Conservation (phyloP, 768 basidiomycete species). For the Boletus eberwhitei region DNA sequence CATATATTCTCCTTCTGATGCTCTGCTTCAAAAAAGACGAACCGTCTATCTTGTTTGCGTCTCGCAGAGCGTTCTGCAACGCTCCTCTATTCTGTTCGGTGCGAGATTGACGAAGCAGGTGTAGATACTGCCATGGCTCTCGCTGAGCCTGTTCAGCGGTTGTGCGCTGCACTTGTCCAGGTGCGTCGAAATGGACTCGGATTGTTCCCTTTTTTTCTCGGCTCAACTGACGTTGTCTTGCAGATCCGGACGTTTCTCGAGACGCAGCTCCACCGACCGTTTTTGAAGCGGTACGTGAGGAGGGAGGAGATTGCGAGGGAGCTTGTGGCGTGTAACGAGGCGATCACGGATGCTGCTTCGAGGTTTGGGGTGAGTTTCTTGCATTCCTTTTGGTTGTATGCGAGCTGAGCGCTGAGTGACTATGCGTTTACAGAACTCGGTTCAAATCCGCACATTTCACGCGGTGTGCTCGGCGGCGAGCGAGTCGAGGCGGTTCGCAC, state of each 20-base stretch:
- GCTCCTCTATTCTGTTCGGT: conserved; percentile 58
- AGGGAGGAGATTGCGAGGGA: conserved; percentile 62
- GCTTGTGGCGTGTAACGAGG: conserved; percentile 49
- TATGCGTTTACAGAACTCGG: conserved; percentile 33
- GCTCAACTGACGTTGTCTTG: not conserved
- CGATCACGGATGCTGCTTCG: conserved; percentile 45
- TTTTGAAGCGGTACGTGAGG: conserved; percentile 75
- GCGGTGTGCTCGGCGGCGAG: conserved; percentile 40
- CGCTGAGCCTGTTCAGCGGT: conserved; percentile 40
- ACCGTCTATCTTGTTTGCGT: conserved; percentile 63
- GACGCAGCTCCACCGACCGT: conserved; percentile 64
- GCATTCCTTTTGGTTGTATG: not conserved
- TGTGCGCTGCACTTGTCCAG: conserved; percentile 39
- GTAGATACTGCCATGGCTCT: conserved; percentile 48
- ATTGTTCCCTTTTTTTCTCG: not conserved
- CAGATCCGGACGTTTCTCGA: conserved; percentile 52
- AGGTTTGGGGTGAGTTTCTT: conserved; percentile 22
- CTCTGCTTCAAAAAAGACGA: conserved; percentile 42
- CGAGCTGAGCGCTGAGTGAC: not conserved
- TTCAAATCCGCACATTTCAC: conserved; percentile 54
- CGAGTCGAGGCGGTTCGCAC: conserved; percentile 21
- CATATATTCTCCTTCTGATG: not conserved
- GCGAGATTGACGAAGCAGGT: conserved; percentile 61
- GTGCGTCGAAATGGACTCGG: conserved; percentile 29
- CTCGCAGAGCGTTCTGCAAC: conserved; percentile 72